Evolutionary conservation across 1,284 basidiomycete genomes (phyloP), one percentile per base, ranked within the genome.

Genomic region (Blastosporella zonata): DNA sequence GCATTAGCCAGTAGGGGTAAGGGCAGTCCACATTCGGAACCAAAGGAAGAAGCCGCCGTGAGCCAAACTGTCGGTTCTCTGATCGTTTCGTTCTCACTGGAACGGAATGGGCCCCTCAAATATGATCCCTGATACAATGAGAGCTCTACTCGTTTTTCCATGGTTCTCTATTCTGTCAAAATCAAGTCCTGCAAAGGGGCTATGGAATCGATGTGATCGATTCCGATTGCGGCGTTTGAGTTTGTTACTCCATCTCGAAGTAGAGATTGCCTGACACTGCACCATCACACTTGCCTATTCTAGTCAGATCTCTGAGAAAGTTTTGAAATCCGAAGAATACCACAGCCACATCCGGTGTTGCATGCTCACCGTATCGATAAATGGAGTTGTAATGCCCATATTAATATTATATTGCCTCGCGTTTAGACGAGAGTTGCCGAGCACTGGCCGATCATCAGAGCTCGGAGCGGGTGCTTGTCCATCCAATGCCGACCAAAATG

Each of bases 1-100:
- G 55, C 52, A 46, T 67, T 64, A 64, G 39, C 62, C 65, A 47
- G 63, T 56, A 65, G 65, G 66, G 59, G 67, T 63, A 66, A 66
- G 23, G 55, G 63, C 63, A 60, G 58, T 67, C 59, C 66, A 61
- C 54, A 61, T 59, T 59, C 48, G 53, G 56, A 56, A 55, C 53
- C 50, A 43, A 53, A 52, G 57, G 56, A 58, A 62, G 53, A 60
- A 55, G 51, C 52, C 45, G 33, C 34, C 13, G 23, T 31, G 58
- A 29, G 48, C 54, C 53, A 56, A 48, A 6, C 27, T 52, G 36
- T 22, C 47, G 53, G 53, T 37, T 37, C 47, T 39, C 50, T 41
- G 23, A 50, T 54, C 41, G 33, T 47, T 31, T 43, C 28, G 10
- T 38, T 37, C 3, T 13, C 46, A 38, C 38, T 34, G 20, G 20